These are phyloP conservation scores for Colletotrichum kahawae DNA, from an alignment of 2,329 filamentous ascomycete genomes.

Conservation along the genomic window DNA sequence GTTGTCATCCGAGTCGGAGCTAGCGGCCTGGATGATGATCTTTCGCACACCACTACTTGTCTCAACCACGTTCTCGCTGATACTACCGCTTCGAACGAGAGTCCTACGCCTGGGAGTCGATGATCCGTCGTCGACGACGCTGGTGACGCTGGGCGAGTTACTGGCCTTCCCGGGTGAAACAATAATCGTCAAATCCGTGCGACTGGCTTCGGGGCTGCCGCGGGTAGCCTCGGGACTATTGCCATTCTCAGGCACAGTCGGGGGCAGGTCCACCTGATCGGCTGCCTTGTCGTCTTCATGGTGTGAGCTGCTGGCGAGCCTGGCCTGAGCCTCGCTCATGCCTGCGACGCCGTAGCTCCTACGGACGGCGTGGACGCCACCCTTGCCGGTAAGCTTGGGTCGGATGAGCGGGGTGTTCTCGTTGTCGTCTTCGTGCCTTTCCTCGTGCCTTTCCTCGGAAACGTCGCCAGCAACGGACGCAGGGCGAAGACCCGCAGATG, in stretches of 20 bases:
- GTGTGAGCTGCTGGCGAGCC: slow-evolving; percentile 7
- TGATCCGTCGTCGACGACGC: slow-evolving; percentile 5
- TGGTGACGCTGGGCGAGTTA: slow-evolving; percentile 11
- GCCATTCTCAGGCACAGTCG: slow-evolving; percentile 8
- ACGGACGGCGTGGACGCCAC: slow-evolving; percentile 22
- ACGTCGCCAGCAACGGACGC: slow-evolving; percentile 25
- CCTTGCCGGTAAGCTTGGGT: slow-evolving; percentile 28
- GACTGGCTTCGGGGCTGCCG: neutral
- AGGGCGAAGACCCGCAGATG: slow-evolving; percentile 24
- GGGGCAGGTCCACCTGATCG: neutral
- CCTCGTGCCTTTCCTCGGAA: neutral
- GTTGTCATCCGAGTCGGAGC: slow-evolving; percentile 21
- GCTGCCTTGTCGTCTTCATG: neutral
- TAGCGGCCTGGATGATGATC: slow-evolving; percentile 23
- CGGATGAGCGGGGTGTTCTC: slow-evolving; percentile 22
- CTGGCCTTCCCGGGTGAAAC: slow-evolving; percentile 13
- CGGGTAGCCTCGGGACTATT: neutral
- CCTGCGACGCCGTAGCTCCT: slow-evolving; percentile 22
- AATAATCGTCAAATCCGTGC: slow-evolving; percentile 8
- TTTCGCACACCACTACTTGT: slow-evolving; percentile 23
- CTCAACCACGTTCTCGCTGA: slow-evolving; percentile 24
- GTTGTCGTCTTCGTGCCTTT: neutral
- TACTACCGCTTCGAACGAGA: slow-evolving; percentile 24
- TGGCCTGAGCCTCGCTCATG: slow-evolving; percentile 18
- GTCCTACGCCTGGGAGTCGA: slow-evolving; percentile 12